Base-by-base conservation (phyloP, 192 early-diverging fungal species). In the Entrophospora sp. region DNA sequence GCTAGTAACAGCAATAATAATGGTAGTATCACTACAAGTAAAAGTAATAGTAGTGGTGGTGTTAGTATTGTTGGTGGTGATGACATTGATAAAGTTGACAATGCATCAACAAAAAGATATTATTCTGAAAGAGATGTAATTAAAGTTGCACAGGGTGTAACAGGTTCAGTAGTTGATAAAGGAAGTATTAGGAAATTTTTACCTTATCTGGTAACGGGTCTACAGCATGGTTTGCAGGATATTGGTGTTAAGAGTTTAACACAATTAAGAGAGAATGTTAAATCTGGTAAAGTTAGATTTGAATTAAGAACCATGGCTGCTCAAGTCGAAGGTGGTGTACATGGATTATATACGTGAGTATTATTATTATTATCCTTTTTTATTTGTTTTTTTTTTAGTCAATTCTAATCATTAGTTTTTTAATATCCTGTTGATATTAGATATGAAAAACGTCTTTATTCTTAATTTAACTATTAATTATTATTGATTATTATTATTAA, bases 71-170 rank as follows among this genome's bases (percentile, higher is more conserved):
- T n/a, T n/a, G n/a, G n/a, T n/a, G n/a, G n/a, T n/a, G n/a, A n/a
- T n/a, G n/a, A n/a, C n/a, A n/a, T n/a, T n/a, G n/a, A n/a, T n/a
- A n/a, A n/a, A n/a, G n/a, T n/a, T n/a, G n/a, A n/a, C n/a, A n/a
- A n/a, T n/a, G n/a, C n/a, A n/a, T n/a, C n/a, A n/a, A 86, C 86
- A 24, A 85, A 89, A 83, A 91, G 96, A 52, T 98, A 98, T 79
- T 98, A 93, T 74, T 91, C 89, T 43, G 96, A 98, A 77, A 87
- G 85, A n/a, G 96, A 96, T 83, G 83, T 81, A 63, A 88, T 98
- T 79, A 98, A 98, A 83, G 96, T 98, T 25, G 96, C 96, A 5
- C 96, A 98, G 82, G 96, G 96, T 71, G 96, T 98, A 12, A 85
- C 92, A 28, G 96, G 96, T 22, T 87, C 90, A 12, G 96, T 98